phyloP scores from a whole-genome alignment of 2,329 filamentous ascomycete genomes.

The Dactylellina leptospora region DNA sequence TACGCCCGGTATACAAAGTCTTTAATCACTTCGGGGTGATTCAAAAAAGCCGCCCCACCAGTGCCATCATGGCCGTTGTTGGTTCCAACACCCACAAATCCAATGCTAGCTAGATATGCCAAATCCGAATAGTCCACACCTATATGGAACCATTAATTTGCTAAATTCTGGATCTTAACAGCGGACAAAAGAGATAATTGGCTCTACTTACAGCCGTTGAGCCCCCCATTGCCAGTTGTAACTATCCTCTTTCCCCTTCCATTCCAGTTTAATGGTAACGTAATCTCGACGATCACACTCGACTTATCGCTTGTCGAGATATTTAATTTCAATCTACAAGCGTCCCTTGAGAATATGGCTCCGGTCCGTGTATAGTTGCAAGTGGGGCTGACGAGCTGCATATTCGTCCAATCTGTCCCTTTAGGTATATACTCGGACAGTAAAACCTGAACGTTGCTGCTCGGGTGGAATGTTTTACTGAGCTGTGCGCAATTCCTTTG shows the following conservation, averaged over 20 bases:
- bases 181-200: not conserved
- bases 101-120: constrained; percentile 19
- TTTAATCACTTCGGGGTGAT: constrained; percentile 33
- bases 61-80: constrained; percentile 38
- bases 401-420: not conserved
- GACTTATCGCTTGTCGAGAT: constrained; percentile 16
- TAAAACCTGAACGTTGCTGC: not conserved
- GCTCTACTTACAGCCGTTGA: constrained; percentile 8
- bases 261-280: constrained; percentile 30
- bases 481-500: not conserved
- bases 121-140: constrained; percentile 12
- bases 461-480: not conserved
- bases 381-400: not conserved
- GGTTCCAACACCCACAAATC: constrained; percentile 33
- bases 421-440: not conserved
- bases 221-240: not conserved
- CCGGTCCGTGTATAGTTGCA: not conserved
- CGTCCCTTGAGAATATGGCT: not conserved
- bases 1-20: constrained; percentile 51
- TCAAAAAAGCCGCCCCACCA: constrained; percentile 2
- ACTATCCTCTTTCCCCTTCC: constrained; percentile 6
- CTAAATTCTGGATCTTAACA: not conserved
- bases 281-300: constrained; percentile 16
- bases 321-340: constrained; percentile 6
- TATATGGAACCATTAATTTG: too few relatives aligned